Base-by-base conservation (phyloP, 2,329 filamentous ascomycete genomes). In the Paradendryphiella salina region DNA sequence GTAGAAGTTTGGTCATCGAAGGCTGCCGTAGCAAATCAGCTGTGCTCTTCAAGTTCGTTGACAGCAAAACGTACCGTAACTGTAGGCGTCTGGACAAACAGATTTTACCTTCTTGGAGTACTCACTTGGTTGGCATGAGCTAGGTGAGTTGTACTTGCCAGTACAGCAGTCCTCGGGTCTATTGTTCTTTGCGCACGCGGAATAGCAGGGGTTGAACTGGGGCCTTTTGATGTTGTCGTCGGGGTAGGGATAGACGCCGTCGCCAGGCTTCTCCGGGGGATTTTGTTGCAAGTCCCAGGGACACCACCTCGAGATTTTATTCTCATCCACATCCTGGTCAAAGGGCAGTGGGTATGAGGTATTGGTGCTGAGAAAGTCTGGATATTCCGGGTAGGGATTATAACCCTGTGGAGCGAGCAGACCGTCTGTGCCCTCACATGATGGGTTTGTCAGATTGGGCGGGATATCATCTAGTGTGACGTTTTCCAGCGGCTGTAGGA, bases 81-180 rank as follows among this genome's bases (percentile, higher is more conserved):
- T 90, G 74, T 94, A 95, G 2, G 89, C 89, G 73, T 95, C 90
- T 0, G 90, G 89, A 67, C 90, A 95, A 10, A 93, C 80, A 3
- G 74, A 75, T 76, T 95, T 94, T 45, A 88, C 87, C 9, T 79
- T 78, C 51, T 77, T 82, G 59, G 85, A 85, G 75, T 92, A 94
- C 33, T 82, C 73, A 42, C 85, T 85, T 2, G 87, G 85, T 52
- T 79, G 76, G 75, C 89, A 94, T 40, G 78, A 77, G 18, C 80
- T 76, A 2, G 87, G 81, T 32, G 80, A 80, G 64, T 86, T 79
- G 73, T 87, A 88, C 10, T 80, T 72, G 36, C 88, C 89, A 13
- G 85, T 85, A 72, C 90, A 94, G 75, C 90, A 95, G 69, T 93
- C 88, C 60, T 80, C 73, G 18, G 86, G 81, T 7, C 76, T 75